These are phyloP conservation scores for Penicillium psychrosexuale DNA, from an alignment of 2,329 filamentous ascomycete species.

Conservation along the genomic window DNA sequence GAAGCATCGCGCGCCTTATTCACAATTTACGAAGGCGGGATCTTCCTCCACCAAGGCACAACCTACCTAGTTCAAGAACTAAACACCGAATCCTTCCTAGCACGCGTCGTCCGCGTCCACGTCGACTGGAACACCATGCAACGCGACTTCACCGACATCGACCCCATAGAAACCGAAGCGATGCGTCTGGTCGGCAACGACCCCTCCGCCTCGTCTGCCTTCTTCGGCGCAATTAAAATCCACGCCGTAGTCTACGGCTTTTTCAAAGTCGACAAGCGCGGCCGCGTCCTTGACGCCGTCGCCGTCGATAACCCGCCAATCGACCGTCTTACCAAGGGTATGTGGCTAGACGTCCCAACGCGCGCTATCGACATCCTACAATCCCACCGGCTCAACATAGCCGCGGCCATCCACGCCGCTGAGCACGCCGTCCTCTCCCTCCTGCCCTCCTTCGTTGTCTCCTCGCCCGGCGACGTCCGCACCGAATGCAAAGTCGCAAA, in stretches of 20 bases:
- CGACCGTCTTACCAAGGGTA: constrained; percentile 76
- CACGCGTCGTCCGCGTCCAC: constrained; percentile 81
- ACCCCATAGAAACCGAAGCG: constrained; percentile 86
- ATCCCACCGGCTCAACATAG: constrained; percentile 70
- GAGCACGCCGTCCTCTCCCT: constrained; percentile 86
- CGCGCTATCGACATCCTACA: constrained; percentile 74
- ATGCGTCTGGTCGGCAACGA: constrained; percentile 65
- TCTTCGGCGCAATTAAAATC: constrained; percentile 82
- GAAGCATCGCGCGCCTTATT: constrained; percentile 94
- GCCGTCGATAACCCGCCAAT: constrained; percentile 92
- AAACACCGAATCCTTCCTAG: constrained; percentile 72
- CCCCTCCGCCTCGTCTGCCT: constrained; percentile 64
- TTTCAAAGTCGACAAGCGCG: constrained; percentile 89
- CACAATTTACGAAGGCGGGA: constrained; percentile 93
- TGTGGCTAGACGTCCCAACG: constrained; percentile 92
- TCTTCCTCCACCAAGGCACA: constrained; percentile 93
- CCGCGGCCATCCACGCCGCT: constrained; percentile 88
- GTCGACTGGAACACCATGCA: constrained; percentile 95
- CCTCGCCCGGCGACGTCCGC: constrained; percentile 82
- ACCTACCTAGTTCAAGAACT: constrained; percentile 92
- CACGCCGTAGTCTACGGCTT: constrained; percentile 89
- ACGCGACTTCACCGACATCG: constrained; percentile 89
- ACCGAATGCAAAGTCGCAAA: constrained; percentile 89
- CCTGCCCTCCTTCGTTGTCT: constrained; percentile 87
- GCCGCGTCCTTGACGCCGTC: constrained; percentile 84